A percentile compares a stretch with the other conserved stretches of the same genome.
These are phyloP conservation scores for Acanthamoeba sp. DNA, from an alignment of 208 protist genomes.

Conservation along the genomic window DNA sequence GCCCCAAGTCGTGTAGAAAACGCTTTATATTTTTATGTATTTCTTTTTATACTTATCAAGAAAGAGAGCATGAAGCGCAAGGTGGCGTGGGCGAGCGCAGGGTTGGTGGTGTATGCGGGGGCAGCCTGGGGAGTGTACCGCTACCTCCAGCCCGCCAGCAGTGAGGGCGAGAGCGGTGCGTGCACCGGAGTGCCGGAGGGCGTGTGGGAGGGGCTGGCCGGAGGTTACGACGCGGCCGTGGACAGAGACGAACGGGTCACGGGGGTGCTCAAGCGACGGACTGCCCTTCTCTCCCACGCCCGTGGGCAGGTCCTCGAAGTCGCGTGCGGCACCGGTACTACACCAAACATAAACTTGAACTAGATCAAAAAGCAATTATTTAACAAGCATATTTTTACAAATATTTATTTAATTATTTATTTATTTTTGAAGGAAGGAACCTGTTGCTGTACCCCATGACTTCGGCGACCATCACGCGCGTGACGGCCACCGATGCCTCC, in stretches of 20 bases:
- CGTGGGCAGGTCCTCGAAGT: constrained; percentile 29
- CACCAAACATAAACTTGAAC: too few species aligned
- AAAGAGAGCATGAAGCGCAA: background rate
- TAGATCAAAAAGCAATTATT: background rate
- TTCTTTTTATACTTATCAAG: too few species aligned
- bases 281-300: background rate
- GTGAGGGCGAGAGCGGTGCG: background rate
- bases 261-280: background rate
- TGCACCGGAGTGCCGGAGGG: background rate
- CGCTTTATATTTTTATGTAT: too few species aligned
- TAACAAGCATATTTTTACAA: background rate
- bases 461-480: background rate
- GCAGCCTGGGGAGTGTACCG: background rate
- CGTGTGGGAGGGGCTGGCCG: constrained; percentile 10
- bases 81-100: background rate
- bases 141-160: background rate
- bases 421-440: background rate
- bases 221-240: constrained; percentile 21
- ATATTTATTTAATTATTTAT: background rate
- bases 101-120: constrained; percentile 22
- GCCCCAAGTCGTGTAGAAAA: too few species aligned
- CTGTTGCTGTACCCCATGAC: background rate
- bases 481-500: background rate
- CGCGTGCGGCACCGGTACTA: constrained; percentile 15
- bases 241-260: constrained; percentile 3